Percentiles rank a stretch among this genome's conserved stretches.
Evolutionary conservation across 1,284 basidiomycete genomes (phyloP).

Genomic region (Trichosporon asahii): DNA sequence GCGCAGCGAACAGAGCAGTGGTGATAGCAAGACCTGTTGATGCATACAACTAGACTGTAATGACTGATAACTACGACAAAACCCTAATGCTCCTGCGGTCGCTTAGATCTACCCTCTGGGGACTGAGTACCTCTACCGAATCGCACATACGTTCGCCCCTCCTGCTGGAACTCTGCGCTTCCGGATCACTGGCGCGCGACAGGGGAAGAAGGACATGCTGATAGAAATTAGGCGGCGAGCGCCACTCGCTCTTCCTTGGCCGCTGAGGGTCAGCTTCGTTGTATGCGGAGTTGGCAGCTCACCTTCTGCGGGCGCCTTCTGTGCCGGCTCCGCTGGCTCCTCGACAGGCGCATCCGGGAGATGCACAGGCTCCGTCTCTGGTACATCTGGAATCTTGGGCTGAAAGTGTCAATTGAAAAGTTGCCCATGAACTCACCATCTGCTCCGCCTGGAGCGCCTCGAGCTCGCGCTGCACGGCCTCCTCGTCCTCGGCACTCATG

Average conservation of each 20-base stretch:
- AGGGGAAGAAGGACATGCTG: neutral
- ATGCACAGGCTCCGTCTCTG: constrained; percentile 38
- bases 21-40: neutral
- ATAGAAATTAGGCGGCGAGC: constrained; percentile 53
- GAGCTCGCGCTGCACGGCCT: constrained; percentile 82
- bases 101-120: too few relatives aligned
- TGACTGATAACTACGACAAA: neutral
- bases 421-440: constrained; percentile 28
- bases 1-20: neutral
- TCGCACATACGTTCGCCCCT: too few relatives aligned
- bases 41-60: constrained; percentile 6
- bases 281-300: neutral
- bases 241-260: constrained; percentile 51
- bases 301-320: constrained; percentile 4
- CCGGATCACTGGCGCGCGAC: too few relatives aligned
- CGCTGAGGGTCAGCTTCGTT: constrained; percentile 20
- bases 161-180: too few relatives aligned
- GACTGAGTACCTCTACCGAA: too few relatives aligned
- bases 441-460: constrained; percentile 63
- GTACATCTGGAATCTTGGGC: constrained; percentile 37
- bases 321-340: constrained; percentile 48
- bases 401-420: constrained; percentile 16
- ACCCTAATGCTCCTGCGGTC: neutral
- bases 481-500: constrained; percentile 86
- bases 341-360: constrained; percentile 58